Percentiles rank a stretch among this genome's conserved stretches.
These are phyloP conservation scores for Ceratocystis alfenasii DNA, from an alignment of 2,329 filamentous ascomycete species.

Conservation along the genomic window DNA sequence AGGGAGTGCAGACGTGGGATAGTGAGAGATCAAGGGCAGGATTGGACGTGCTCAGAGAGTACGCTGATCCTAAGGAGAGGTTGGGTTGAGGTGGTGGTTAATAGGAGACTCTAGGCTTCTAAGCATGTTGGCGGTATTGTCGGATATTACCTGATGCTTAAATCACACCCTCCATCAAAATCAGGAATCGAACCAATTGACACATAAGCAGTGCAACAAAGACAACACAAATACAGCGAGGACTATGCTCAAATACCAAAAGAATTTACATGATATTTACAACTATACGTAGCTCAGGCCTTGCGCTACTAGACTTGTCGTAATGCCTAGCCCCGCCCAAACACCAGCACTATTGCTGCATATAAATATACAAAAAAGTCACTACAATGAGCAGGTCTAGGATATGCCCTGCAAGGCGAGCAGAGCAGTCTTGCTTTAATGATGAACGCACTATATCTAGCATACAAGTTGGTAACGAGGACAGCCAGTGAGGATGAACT, in stretches of 20 bases:
- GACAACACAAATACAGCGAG: not conserved
- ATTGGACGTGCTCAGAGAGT: too few species aligned
- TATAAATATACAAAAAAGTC: not conserved
- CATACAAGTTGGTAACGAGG: not conserved
- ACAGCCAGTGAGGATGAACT: not conserved
- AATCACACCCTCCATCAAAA: not conserved
- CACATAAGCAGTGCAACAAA: conserved; percentile 2
- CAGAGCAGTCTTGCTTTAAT: not conserved
- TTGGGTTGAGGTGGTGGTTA: too few species aligned
- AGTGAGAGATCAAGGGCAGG: too few species aligned
- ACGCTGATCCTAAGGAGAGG: too few species aligned
- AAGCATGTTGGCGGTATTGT: not conserved
- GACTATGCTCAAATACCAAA: too few species aligned
- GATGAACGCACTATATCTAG: not conserved
- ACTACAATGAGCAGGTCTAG: not conserved
- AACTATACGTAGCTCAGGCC: too few species aligned
- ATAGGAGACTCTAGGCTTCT: too few species aligned
- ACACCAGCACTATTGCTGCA: not conserved
- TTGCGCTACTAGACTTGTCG: not conserved
- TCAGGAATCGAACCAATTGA: not conserved
- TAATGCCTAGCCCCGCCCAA: not conserved
- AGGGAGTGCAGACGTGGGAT: too few species aligned
- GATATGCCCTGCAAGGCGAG: not conserved
- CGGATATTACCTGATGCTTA: not conserved
- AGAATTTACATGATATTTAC: too few species aligned